Base-by-base conservation (phyloP, 2,329 filamentous ascomycete species). In the Nemania sp. region DNA sequence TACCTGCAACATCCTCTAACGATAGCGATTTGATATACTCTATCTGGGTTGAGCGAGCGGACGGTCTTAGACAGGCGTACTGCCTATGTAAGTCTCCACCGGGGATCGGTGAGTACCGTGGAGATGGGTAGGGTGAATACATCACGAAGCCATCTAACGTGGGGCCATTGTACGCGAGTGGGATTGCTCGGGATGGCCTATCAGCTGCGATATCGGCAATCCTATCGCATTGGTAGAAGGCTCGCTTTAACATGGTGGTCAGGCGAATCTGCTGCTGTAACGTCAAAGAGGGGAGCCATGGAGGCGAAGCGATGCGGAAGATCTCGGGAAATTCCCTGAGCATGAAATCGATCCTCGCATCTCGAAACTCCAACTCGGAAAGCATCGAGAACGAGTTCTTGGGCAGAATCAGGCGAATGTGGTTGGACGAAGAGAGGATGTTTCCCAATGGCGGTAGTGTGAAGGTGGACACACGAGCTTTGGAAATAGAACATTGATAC, bases 181-280 rank as follows among this genome's bases (percentile, higher is more conserved):
- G 12, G 5, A 53, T 40, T 0, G 28, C 41, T 6, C 17, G 23
- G 22, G 33, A 44, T 1, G 54, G 52, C 2, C 23, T 22, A n/a
- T 64, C 61, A 9, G 63, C 63, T 1, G 64, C 64, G 8, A 68
- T 58, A 53, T 69, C 67, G 7, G 63, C 63, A 19, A 69, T 64
- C 17, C 43, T 43, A 23, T 69, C 62, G 51, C 66, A 68, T 14
- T 62, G 64, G 11, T 17, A 22, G 4, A 69, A 33, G 3, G 63
- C 62, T 5, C 54, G 54, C 43, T 57, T 52, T 5, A 67, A 14
- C 5, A 66, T 44, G 1, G 7, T 19, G 5, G n/a, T 8, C 1
- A 65, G 24, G 2, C 42, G 50, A 14, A 11, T 6, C 28, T 62
- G 55, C 19, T 62, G 50, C 6, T n/a, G 14, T 17, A 15, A 5